Percentiles rank a stretch among this genome's conserved stretches.
phyloP scores from a whole-genome alignment of 1,139 yeast species.

The Debaryomyces subglobosus region DNA sequence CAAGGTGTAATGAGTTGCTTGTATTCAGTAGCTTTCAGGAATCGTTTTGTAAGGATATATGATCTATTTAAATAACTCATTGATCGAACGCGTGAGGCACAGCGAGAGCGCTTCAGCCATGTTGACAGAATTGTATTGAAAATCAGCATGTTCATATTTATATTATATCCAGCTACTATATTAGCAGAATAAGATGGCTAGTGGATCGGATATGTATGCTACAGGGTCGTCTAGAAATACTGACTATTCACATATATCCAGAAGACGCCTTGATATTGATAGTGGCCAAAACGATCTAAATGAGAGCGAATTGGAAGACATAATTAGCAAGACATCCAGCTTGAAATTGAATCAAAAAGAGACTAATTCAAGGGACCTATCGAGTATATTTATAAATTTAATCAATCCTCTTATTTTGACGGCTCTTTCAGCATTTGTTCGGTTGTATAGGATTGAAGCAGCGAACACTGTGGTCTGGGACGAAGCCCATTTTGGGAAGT shows the following conservation, averaged over 20 bases:
- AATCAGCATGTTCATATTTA: not conserved
- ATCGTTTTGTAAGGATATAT: too few species aligned
- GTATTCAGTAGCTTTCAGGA: too few species aligned
- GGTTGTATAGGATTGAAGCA: constrained; percentile 68
- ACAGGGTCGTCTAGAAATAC: constrained; percentile 9
- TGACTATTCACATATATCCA: constrained; percentile 3
- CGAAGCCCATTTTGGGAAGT: constrained; percentile 85
- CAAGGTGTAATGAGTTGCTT: too few species aligned
- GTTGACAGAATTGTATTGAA: not conserved
- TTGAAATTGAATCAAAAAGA: constrained; percentile 20
- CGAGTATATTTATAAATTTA: constrained; percentile 20
- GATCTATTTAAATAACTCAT: too few species aligned
- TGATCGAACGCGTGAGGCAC: constrained; percentile 4
- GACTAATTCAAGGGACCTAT: constrained; percentile 5
- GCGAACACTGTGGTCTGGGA: constrained; percentile 87
- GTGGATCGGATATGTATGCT: constrained; percentile 4
- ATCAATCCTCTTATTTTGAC: constrained; percentile 49
- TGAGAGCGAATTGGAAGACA: constrained; percentile 28
- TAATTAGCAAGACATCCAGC: constrained; percentile 30
- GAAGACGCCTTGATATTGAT: not conserved
- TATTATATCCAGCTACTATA: not conserved
- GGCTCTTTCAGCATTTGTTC: constrained; percentile 61
- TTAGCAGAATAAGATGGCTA: not conserved
- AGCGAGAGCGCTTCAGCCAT: not conserved
- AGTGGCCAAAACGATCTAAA: not conserved